Base-by-base conservation (phyloP, 176 grass and related monocot genomes). In the Eleusine indica region DNA sequence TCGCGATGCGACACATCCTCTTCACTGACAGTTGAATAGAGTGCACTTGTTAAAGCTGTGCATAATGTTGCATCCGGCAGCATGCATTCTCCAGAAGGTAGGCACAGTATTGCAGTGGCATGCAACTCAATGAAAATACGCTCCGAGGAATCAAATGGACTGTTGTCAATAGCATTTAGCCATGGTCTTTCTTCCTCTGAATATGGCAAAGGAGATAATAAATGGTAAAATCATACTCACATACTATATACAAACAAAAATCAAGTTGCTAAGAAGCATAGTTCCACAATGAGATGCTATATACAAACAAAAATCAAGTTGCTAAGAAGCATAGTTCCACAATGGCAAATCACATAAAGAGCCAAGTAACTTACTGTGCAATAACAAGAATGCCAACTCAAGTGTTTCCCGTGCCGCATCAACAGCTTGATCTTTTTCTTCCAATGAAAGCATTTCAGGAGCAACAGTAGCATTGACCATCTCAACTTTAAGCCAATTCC, bases 401-500 rank as follows among this genome's bases (percentile, higher is more conserved):
- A 98, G 83, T 61, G 96, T 98, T 86, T 98, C 84, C 87, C 81
- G 85, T 19, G 96, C 96, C 65, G 88, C 86, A 85, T 89, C 85
- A 80, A 91, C 70, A 61, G 93, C 85, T 82, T 80, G 86, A 82
- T 91, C 91, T 38, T 90, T 95, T 85, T 95, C 96, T 85, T 98
- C 96, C 63, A 74, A 85, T n/a, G 90, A 98, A 82, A 98, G 88
- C 85, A 90, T 86, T 79, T 88, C 87, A 91, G 96, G 87, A 76
- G 91, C 71, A 86, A 98, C 83, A 66, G 68, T 18, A 13, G 67
- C 87, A 87, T 98, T 98, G 73, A 90, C 87, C 74, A 92, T 86
- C 80, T 98, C 96, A 41, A 89, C 80, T 78, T 93, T 91, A 82
- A 98, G 96, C 96, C 96, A 98, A 37, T 87, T 94, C 49, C 96